Evolutionary conservation across 176 grass and related monocot species (phyloP), one percentile per base, ranked within the genome.

Genomic region (Musa itinerans): DNA sequence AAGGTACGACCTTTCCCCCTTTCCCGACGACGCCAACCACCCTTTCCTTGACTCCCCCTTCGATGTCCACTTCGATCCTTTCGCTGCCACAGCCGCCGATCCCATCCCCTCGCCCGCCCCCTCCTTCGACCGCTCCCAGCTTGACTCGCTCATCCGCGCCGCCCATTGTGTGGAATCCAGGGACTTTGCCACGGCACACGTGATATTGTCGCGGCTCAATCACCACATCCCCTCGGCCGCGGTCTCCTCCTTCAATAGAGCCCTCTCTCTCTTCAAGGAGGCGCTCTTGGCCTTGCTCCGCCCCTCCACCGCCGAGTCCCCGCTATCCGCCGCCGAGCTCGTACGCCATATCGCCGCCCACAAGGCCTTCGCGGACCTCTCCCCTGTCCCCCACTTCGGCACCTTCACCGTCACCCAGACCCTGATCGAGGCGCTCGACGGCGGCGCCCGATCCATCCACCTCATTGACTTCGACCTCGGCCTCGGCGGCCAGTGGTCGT

Each of bases 401-500:
- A 86, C 83, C 63, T 90, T 90, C 88, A 86, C 84, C 9, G 84
- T 84, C 17, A 86, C 83, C 68, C 88, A 90, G 74, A 84, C 68
- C 74, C 78, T 90, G 54, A 81, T 90, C 26, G 88, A 90, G 56
- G 81, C 84, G 48, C 73, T 90, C 11, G 84, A 90, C 51, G 72
- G 64, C n/a, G 57, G 72, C 16, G 51, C 81, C 2, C 69, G 55
- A 23, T 86, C 88, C 7, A 80, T 90, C 74, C 88, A 90, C 73
- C 50, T 90, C 62, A 63, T 90, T 11, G 84, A 90, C 74, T 90
- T 90, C 49, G 88, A 90, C 63, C 78, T 90, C 1, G 88, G 88
- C 13, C 81, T 90, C 7, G 88, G 88, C 1, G 84, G 88, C 43
- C 88, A 90, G 71, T 90, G 88, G 88, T 90, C 88, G 21, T 90